Evolutionary conservation across 179 eudicot species (phyloP).

Genomic region (Beta macrorhiza): DNA sequence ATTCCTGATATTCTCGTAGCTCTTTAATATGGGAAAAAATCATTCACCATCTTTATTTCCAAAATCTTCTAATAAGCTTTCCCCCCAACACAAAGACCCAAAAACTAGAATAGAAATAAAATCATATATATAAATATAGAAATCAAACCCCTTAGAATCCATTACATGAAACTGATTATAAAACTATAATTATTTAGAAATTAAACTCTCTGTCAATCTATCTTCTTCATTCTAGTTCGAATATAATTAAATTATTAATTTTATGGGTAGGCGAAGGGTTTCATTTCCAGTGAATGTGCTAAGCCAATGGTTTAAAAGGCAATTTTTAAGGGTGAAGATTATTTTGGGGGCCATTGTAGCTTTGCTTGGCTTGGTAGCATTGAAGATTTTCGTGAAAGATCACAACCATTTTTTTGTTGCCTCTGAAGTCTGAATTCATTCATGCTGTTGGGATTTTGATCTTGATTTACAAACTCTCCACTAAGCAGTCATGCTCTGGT

Average conservation of each 20-base stretch:
- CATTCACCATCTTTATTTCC: slow-evolving; percentile 10
- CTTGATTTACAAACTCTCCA: slow-evolving; percentile 71
- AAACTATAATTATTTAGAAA: too few relatives aligned
- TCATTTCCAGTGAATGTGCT: slow-evolving; percentile 1
- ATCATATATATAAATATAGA: background rate
- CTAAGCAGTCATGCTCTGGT: slow-evolving; percentile 79
- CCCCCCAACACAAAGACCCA: background rate
- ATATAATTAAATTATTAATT: background rate
- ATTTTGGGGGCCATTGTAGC: slow-evolving; percentile 38
- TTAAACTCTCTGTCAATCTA: too few relatives aligned
- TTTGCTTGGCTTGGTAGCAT: slow-evolving; percentile 43
- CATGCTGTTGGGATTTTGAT: slow-evolving; percentile 72
- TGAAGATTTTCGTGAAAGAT: slow-evolving; percentile 41
- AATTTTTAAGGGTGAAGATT: slow-evolving; percentile 51
- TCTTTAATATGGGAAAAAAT: background rate
- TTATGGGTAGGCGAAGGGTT: slow-evolving; percentile 26
- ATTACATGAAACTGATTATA: too few relatives aligned
- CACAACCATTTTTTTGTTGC: slow-evolving; percentile 58
- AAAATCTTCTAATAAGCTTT: background rate
- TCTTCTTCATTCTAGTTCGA: background rate
- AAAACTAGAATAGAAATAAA: background rate
- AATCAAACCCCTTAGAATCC: too few relatives aligned
- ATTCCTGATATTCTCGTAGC: too few relatives aligned
- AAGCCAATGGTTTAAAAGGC: slow-evolving; percentile 50
- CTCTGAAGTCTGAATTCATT: slow-evolving; percentile 41